Percentiles rank a stretch among this genome's conserved stretches.
These are phyloP conservation scores for Aspergillus clavatus DNA, from an alignment of 2,329 filamentous ascomycete species.

Conservation along the genomic window DNA sequence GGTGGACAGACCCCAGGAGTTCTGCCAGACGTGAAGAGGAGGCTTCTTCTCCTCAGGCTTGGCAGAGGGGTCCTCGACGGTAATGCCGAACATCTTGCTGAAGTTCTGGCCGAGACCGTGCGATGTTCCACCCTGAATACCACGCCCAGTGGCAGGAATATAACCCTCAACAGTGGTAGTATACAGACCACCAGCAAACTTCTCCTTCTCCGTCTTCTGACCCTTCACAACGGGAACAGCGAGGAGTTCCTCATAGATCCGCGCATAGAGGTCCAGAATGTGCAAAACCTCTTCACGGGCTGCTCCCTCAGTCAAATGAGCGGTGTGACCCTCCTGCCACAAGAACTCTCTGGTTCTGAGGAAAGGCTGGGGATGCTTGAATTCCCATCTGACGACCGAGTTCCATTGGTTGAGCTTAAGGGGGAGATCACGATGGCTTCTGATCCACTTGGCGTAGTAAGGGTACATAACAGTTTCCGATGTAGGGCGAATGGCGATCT, in stretches of 20 bases:
- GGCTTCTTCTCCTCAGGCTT: constrained; percentile 69
- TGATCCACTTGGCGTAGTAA: constrained; percentile 95
- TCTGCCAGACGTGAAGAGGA: constrained; percentile 90
- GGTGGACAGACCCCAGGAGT: constrained; percentile 97
- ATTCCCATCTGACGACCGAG: constrained; percentile 91
- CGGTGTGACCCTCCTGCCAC: constrained; percentile 96
- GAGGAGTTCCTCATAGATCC: constrained; percentile 87
- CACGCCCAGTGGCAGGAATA: constrained; percentile 89
- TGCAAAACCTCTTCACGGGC: constrained; percentile 83
- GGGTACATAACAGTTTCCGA: constrained; percentile 85
- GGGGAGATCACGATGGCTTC: constrained; percentile 90
- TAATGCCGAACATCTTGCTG: constrained; percentile 98
- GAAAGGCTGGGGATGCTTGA: constrained; percentile 84
- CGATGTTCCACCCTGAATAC: constrained; percentile 93
- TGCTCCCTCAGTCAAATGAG: constrained; percentile 76
- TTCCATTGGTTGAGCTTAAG: constrained; percentile 98
- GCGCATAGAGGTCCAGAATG: constrained; percentile 89
- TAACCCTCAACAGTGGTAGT: constrained; percentile 97
- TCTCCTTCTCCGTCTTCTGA: constrained; percentile 94
- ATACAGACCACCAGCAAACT: constrained; percentile 94
- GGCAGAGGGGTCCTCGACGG: constrained; percentile 78
- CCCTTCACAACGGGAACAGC: constrained; percentile 93
- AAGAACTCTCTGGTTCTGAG: constrained; percentile 90
- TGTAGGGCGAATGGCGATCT: constrained; percentile 64
- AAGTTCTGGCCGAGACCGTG: constrained; percentile 97